Base-by-base conservation (phyloP, 805 yeast species). In the Spathaspora boniae region DNA sequence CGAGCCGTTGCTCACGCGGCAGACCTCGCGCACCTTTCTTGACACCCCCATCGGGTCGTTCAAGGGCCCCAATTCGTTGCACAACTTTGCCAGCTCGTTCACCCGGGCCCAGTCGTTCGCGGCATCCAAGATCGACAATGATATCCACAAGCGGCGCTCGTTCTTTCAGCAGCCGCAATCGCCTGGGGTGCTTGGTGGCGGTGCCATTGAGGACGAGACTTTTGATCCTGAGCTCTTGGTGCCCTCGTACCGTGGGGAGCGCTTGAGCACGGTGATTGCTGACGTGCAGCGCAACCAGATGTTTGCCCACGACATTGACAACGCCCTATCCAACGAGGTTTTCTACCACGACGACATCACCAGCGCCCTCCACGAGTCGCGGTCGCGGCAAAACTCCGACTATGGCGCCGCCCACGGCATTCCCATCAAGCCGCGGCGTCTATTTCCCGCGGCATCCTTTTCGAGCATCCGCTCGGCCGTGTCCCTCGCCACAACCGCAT, bases 81-180 rank as follows among this genome's bases (percentile, higher is more conserved):
- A 81, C 39, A 78, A 84, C 37, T 86, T 86, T 60, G 94, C 94
- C 2, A 76, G 85, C 9, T 86, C 95, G 0, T 78, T 72, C 51
- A 74, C 78, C 26, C 72, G 96, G 53, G 93, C 95, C 2, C 91
- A 85, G 54, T 76, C 87, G 3, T 74, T 71, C 54, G 68, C 73
- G 32, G 73, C 78, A 9, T 53, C 56, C 17, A 61, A 62, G 34
- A 47, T 73, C 19, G 80, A 74, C 46, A 70, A 72, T 18, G 67
- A 72, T 23, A 77, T 83, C 45, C 75, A 70, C 47, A 74, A 78
- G 6, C 62, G 72, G 20, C 62, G 94, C 45, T 80, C 88, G 0
- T 85, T 73, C 44, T 82, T 85, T 53, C 31, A 28, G 6, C 22
- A 15, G 12, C 9, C 26, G 8, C 9, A 14, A 3, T 15, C 37